These are phyloP conservation scores for Coprinellus aureogranulatus DNA, from an alignment of 768 basidiomycete species.

Conservation along the genomic window DNA sequence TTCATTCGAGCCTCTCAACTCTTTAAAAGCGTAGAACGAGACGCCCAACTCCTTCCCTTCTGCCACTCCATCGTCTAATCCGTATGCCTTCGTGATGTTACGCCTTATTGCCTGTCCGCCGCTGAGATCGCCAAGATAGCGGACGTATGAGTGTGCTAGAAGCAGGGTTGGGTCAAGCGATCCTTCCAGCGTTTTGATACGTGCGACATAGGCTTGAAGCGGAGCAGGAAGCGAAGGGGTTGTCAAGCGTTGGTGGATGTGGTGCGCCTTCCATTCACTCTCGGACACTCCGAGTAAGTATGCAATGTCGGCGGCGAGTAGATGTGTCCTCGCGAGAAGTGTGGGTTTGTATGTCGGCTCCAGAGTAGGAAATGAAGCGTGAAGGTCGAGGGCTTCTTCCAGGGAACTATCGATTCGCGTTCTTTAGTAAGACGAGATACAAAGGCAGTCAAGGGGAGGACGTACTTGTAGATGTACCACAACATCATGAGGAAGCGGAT, in stretches of 20 bases:
- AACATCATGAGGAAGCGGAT: slow-evolving; percentile 71
- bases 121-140: slow-evolving; percentile 78
- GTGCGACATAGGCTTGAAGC: slow-evolving; percentile 50
- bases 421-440: background rate
- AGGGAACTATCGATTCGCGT: slow-evolving; percentile 39
- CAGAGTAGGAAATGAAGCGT: slow-evolving; percentile 60
- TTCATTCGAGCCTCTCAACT: slow-evolving; percentile 43
- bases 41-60: slow-evolving; percentile 26
- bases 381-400: slow-evolving; percentile 54
- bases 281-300: slow-evolving; percentile 54
- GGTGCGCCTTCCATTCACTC: slow-evolving; percentile 53
- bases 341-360: slow-evolving; percentile 70
- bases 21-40: slow-evolving; percentile 68
- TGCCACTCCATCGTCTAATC: slow-evolving; percentile 42
- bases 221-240: slow-evolving; percentile 41
- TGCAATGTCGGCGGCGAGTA: slow-evolving; percentile 66
- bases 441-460: slow-evolving; percentile 5
- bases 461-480: slow-evolving; percentile 77
- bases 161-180: slow-evolving; percentile 49
- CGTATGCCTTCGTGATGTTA: slow-evolving; percentile 65
- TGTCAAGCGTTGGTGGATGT: slow-evolving; percentile 47
- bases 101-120: slow-evolving; percentile 73
- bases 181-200: slow-evolving; percentile 48
- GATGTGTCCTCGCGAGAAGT: slow-evolving; percentile 58
- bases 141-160: slow-evolving; percentile 78